Conservation (phyloP, 345 rosid genomes). For the Cardamine chenopodiifolia region DNA sequence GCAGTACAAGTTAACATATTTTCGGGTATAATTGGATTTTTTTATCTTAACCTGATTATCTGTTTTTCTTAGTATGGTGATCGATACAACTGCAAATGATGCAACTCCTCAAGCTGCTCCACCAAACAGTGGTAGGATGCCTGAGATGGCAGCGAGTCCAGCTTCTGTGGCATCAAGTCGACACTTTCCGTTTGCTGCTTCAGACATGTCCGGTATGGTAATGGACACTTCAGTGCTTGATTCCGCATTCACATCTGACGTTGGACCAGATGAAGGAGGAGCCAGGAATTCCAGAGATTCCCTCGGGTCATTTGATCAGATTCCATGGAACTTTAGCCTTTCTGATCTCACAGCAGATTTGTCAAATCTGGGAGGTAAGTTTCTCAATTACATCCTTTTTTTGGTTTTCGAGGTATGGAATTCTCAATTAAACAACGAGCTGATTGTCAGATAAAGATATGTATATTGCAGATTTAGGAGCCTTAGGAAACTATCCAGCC, state of each 20-base stretch:
- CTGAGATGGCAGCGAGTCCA: conserved; percentile 91
- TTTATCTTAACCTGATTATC: not conserved
- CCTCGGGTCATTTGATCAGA: conserved; percentile 85
- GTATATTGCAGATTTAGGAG: conserved; percentile 78
- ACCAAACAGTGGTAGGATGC: conserved; percentile 59
- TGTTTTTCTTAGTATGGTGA: conserved; percentile 58
- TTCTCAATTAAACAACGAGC: not conserved
- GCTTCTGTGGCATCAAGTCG: conserved; percentile 90
- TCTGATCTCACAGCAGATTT: conserved; percentile 89
- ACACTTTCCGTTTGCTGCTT: conserved; percentile 82
- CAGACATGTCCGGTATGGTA: conserved; percentile 89
- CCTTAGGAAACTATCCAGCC: conserved; percentile 87
- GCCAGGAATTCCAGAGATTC: conserved; percentile 74
- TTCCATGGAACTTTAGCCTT: conserved; percentile 90
- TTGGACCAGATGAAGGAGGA: conserved; percentile 67
- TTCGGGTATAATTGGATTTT: not conserved
- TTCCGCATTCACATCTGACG: conserved; percentile 85
- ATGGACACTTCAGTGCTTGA: conserved; percentile 85
- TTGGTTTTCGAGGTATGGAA: not conserved
- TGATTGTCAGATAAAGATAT: conserved; percentile 34
- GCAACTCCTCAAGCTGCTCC: conserved; percentile 63
- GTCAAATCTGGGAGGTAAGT: conserved; percentile 76
- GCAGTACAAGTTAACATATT: conserved; percentile 2
- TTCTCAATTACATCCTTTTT: not conserved
- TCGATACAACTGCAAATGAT: conserved; percentile 62